Evolutionary conservation across 2,329 filamentous ascomycete genomes (phyloP), one percentile per base, ranked within the genome.

Genomic region (Pseudogymnoascus sp.): DNA sequence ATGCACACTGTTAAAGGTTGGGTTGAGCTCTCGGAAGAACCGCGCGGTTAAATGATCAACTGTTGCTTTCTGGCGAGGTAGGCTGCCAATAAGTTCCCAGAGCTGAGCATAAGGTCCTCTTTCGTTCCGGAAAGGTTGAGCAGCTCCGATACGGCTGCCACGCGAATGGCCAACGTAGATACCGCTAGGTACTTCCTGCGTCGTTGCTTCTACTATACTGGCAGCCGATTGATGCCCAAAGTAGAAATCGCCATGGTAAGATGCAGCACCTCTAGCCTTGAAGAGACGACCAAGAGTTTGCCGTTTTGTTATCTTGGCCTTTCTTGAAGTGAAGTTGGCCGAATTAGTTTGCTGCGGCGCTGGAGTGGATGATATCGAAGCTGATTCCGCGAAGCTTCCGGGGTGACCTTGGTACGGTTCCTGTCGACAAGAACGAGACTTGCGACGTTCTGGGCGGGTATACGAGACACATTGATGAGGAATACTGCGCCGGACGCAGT

Each of bases 61-160:
- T 0, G 70, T 72, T 1, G 70, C 66, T 63, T 75, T 75, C 33
- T 72, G 72, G 1, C 75, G 71, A 1, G 75, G 75, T 5, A 77
- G 64, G 1, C 72, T 63, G 0, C 75, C 75, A 4, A 77, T 67
- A 1, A 77, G 65, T 55, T 77, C 75, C 75, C 75, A 77, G 10
- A 76, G 73, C 42, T 76, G 75, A 2, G 72, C 75, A 64, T 72
- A 69, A 5, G 66, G 71, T 4, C 68, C 71, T 36, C 65, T 68
- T 58, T 70, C 70, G 48, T 67, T 69, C 55, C 65, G 68, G 63
- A 68, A 73, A 21, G 69, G 71, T 42, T 68, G 68, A 35, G 65
- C 63, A 48, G 63, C 42, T n/a, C 42, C 68, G 37, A 65, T 67
- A 15, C 48, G 58, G 8, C 60, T 61, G 10, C 66, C 62, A n/a